Base-by-base conservation (phyloP, 805 yeast species). In the Komagataella populi region DNA sequence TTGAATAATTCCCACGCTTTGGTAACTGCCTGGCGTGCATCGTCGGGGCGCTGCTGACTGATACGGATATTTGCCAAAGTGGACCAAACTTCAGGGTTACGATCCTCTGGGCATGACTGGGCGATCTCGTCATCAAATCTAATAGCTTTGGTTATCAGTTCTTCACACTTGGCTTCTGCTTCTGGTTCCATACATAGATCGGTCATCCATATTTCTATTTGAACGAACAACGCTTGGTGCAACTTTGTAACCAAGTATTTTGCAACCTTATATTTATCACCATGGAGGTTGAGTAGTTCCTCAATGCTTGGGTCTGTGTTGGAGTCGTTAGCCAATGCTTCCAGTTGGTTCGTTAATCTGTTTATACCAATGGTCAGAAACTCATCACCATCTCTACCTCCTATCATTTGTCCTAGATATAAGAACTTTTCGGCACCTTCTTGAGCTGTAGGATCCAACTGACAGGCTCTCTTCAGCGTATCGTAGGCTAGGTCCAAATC, bases 191-290 rank as follows among this genome's bases (percentile, higher is more conserved):
- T 88, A 70, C 98, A 90, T 56, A 90, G 70, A 70, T 91, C 97
- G 1, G 98, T 91, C 97, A 89, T 87, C 96, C 96, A 90, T 52
- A 87, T 84, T 66, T 91, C 99, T 60, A 93, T 85, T 70, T 84
- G 76, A 6, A 96, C 83, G 57, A 91, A 81, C 23, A 87, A 70
- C 0, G 91, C 96, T 61, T 82, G 85, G 55, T 84, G 80, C 48
- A 87, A 62, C 62, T 84, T 86, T 55, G 76, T 77, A 17, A 75
- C 63, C 46, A 77, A 66, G 53, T 72, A 72, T 51, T 63, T 60
- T 16, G 62, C 57, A 16, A 60, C 51, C 30, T 54, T 56, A 18
- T 48, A 49, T 8, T 48, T 36, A 44, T 46, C 50, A 23, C 45
- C 48, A 44, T 45, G 24, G 17, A 45, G 22, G 7, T 45, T 45